Evolutionary conservation across 2,329 filamentous ascomycete genomes (phyloP).

Genomic region (Coniochaeta sp.): DNA sequence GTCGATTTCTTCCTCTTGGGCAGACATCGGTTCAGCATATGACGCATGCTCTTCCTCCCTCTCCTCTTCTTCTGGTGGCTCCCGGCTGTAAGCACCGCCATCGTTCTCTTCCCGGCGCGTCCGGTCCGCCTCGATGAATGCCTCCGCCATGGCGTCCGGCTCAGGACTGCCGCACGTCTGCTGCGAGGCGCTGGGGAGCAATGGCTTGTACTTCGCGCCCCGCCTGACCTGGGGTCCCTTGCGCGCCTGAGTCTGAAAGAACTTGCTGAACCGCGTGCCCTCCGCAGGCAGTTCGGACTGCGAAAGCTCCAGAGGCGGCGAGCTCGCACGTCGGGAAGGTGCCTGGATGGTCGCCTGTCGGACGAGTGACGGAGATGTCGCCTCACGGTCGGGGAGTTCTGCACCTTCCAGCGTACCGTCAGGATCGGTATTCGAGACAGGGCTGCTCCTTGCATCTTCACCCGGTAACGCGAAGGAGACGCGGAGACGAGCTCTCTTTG

Average conservation of each 20-base stretch:
- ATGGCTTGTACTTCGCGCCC: not conserved
- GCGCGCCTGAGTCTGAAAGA: conserved; percentile 36
- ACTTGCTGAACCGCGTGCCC: conserved; percentile 33
- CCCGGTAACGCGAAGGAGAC: conserved; percentile 25
- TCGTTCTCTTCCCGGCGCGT: conserved; percentile 3
- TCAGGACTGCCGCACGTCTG: conserved; percentile 29
- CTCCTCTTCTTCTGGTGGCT: conserved; percentile 5
- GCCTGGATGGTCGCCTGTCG: conserved; percentile 14
- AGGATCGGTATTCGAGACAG: not conserved
- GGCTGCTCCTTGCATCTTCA: not conserved
- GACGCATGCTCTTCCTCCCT: conserved; percentile 2
- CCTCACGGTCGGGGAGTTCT: conserved; percentile 12
- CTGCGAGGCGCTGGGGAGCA: conserved; percentile 36
- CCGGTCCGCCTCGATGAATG: conserved; percentile 38
- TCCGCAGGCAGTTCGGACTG: conserved; percentile 22
- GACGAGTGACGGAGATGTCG: conserved; percentile 36
- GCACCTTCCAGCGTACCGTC: conserved; percentile 1
- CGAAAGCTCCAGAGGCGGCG: not conserved
- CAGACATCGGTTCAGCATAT: conserved; percentile 1
- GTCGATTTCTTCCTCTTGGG: conserved; percentile 20
- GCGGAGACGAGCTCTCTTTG: conserved; percentile 9
- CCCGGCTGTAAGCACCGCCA: conserved; percentile 3
- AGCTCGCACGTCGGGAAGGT: not conserved
- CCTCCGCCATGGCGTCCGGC: conserved; percentile 39
- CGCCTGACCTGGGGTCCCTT: conserved; percentile 6